phyloP scores from a whole-genome alignment of 805 yeast genomes.

The Schwanniomyces yamadae region DNA sequence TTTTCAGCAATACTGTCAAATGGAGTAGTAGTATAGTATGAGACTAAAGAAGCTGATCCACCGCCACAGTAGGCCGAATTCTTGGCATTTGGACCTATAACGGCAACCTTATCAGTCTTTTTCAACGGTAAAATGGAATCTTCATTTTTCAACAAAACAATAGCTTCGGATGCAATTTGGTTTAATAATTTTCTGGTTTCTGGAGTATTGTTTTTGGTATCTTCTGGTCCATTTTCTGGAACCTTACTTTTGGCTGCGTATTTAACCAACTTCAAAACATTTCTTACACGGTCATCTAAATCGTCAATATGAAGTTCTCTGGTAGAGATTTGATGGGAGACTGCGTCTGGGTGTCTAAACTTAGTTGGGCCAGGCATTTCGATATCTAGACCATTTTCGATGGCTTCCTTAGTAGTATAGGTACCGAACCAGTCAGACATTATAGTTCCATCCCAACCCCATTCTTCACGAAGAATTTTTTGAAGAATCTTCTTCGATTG shows the following conservation, averaged over 20 bases:
- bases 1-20: conserved; percentile 18
- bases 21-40: conserved; percentile 29
- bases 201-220: conserved; percentile 20
- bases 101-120: conserved; percentile 29
- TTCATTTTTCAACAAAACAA: conserved; percentile 31
- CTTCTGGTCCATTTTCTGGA: conserved; percentile 21
- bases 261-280: conserved; percentile 25
- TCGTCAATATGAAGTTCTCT: conserved; percentile 24
- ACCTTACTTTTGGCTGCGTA: conserved; percentile 20
- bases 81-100: conserved; percentile 35
- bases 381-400: conserved; percentile 30
- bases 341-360: conserved; percentile 16
- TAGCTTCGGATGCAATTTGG: conserved; percentile 23
- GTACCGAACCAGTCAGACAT: conserved; percentile 37
- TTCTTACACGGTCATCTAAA: conserved; percentile 27
- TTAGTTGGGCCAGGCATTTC: conserved; percentile 36
- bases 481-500: conserved; percentile 22
- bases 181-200: conserved; percentile 21
- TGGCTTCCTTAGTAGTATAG: conserved; percentile 25
- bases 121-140: conserved; percentile 25
- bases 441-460: conserved; percentile 32
- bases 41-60: conserved; percentile 30
- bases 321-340: conserved; percentile 20
- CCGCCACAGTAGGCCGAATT: conserved; percentile 30
- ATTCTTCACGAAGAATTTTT: conserved; percentile 26